These are phyloP conservation scores for Raphidocelis subcapitata DNA, from an alignment of 139 green algal genomes.

Conservation along the genomic window DNA sequence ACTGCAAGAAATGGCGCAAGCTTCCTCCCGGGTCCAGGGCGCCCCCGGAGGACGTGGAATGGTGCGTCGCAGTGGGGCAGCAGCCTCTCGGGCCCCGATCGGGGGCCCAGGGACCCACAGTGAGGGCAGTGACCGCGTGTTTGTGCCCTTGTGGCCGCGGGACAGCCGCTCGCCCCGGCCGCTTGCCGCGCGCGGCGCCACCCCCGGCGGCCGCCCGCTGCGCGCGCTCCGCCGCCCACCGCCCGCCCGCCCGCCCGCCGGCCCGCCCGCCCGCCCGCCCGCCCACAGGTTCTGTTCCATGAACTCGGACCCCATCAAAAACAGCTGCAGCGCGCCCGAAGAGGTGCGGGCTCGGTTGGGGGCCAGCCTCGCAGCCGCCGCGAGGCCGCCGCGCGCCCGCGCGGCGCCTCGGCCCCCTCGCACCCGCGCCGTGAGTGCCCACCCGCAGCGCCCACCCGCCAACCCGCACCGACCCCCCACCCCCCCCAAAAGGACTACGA, in stretches of 20 bases:
- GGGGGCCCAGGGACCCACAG: not conserved
- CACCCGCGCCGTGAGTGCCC: not conserved
- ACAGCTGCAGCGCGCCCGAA: constrained; percentile 31
- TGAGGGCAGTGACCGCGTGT: not conserved
- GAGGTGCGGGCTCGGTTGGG: constrained; percentile 7
- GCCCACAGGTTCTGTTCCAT: constrained; percentile 22
- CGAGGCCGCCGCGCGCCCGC: not conserved
- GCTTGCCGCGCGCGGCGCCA: not conserved
- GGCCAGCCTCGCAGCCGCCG: too few species aligned
- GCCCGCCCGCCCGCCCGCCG: too few species aligned
- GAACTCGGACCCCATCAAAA: constrained; percentile 25
- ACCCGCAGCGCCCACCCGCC: not conserved
- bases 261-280: too few species aligned
- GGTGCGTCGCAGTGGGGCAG: constrained; percentile 7
- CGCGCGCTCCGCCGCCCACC: too few species aligned
- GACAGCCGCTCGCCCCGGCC: too few species aligned
- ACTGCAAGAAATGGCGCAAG: constrained; percentile 37
- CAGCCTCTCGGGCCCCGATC: not conserved
- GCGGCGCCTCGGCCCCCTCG: not conserved
- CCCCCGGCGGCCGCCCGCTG: not conserved
- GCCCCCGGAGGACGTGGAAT: constrained; percentile 26
- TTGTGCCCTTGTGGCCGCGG: not conserved
- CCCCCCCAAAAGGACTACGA: not conserved
- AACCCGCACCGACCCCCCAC: not conserved
- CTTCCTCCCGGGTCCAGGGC: constrained; percentile 21